Evolutionary conservation across 352 stramenopile species (phyloP).

Genomic region (Thalassiosira delicatula): DNA sequence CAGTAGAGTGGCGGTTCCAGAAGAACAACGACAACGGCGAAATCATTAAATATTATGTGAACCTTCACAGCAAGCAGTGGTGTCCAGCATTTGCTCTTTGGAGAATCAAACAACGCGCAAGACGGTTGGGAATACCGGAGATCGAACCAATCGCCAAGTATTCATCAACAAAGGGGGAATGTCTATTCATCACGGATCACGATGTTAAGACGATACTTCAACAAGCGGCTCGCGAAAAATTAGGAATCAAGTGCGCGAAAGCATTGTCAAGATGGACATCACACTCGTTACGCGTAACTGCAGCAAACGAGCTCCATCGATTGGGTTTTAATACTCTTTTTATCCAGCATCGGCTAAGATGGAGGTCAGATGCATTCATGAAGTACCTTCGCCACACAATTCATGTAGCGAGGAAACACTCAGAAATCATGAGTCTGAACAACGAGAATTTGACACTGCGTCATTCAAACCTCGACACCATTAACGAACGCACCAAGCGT

Average conservation of each 20-base stretch:
- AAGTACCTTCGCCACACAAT: constrained; percentile 29
- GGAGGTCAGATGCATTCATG: constrained; percentile 16
- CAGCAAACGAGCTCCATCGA: constrained; percentile 17
- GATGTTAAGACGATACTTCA: constrained; percentile 3
- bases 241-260: not conserved
- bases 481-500: not conserved
- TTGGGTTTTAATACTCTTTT: constrained; percentile 13
- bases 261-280: not conserved
- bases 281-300: constrained; percentile 29
- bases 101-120: not conserved
- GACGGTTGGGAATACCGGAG: not conserved
- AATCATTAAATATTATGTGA: constrained; percentile 1
- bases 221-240: not conserved
- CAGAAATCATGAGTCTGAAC: not conserved
- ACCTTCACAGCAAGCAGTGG: not conserved
- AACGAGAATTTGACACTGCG: not conserved
- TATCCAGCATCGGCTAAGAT: constrained; percentile 20
- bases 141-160: constrained; percentile 6
- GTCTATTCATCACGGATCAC: constrained; percentile 2
- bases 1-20: constrained; percentile 4
- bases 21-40: constrained; percentile 19
- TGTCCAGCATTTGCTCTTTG: not conserved
- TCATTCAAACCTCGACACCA: not conserved
- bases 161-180: not conserved
- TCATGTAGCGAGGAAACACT: not conserved